Evolutionary conservation across 2,329 filamentous ascomycete species (phyloP).

Genomic region (Zarea fungicola): DNA sequence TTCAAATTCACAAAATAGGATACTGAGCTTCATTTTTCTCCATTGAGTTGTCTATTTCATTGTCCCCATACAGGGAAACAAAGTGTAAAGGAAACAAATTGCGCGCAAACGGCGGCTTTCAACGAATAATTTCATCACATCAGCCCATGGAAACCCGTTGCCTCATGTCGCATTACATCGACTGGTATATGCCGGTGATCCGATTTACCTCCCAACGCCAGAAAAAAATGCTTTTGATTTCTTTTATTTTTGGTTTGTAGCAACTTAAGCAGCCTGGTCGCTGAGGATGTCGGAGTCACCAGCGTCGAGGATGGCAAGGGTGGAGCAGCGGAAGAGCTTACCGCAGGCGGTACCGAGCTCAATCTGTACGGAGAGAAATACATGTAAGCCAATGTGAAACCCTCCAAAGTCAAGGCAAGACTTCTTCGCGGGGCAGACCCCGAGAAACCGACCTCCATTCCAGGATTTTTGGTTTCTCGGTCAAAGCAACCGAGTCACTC

Average conservation of each 20-base stretch:
- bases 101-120: slow-evolving; percentile 1
- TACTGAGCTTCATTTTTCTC: slow-evolving; percentile 17
- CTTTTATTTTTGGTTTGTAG: slow-evolving; percentile 8
- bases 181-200: slow-evolving; percentile 35
- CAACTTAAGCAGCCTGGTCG: slow-evolving; percentile 60
- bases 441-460: slow-evolving; percentile 23
- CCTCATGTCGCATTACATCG: slow-evolving; percentile 29
- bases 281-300: slow-evolving; percentile 97
- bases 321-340: slow-evolving; percentile 98
- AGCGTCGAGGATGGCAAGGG: slow-evolving; percentile 94
- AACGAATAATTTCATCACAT: slow-evolving; percentile 7
- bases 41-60: slow-evolving; percentile 16
- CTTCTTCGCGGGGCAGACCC: slow-evolving; percentile 85
- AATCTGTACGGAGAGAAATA: slow-evolving; percentile 58
- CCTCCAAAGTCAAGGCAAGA: slow-evolving; percentile 81
- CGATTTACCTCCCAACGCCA: slow-evolving; percentile 41
- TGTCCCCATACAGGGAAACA: slow-evolving; percentile 1
- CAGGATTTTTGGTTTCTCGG: neutral
- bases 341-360: slow-evolving; percentile 97
- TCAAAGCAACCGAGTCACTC: slow-evolving; percentile 16
- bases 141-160: slow-evolving; percentile 19
- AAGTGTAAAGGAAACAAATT: neutral
- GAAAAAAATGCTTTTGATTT: slow-evolving; percentile 20
- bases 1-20: neutral
- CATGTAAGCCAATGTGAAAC: slow-evolving; percentile 59